Conservation (phyloP, 305 asterid genomes). For the Fraxinus sp. region DNA sequence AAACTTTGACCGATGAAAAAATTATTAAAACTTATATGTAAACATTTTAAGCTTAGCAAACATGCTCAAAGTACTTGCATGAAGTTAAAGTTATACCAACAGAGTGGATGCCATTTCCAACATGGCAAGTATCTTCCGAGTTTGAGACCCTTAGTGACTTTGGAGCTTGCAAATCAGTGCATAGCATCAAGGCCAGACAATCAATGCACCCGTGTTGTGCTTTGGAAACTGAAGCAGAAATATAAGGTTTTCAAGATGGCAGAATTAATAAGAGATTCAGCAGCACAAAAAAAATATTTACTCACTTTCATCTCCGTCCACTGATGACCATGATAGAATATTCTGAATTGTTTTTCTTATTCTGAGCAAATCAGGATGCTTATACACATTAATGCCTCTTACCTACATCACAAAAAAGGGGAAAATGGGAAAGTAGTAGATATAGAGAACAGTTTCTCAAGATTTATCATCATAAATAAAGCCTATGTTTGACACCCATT, state of each 20-base stretch:
- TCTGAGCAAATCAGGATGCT: conserved; percentile 47
- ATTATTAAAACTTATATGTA: not conserved
- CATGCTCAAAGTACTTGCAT: not conserved
- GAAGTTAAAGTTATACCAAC: conserved; percentile 23
- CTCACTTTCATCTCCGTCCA: conserved; percentile 67
- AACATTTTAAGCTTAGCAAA: not conserved
- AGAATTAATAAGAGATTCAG: conserved; percentile 21
- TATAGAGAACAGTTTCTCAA: conserved; percentile 13
- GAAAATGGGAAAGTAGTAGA: not conserved
- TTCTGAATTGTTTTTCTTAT: conserved; percentile 51
- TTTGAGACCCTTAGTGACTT: conserved; percentile 35
- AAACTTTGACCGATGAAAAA: not conserved
- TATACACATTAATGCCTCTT: conserved; percentile 52
- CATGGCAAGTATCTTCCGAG: conserved; percentile 13
- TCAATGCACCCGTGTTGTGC: conserved; percentile 97
- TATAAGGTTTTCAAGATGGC: conserved; percentile 9
- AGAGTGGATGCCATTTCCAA: conserved; percentile 3
- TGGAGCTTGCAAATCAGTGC: conserved; percentile 60
- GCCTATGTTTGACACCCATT: too few species aligned
- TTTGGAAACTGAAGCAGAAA: conserved; percentile 60
- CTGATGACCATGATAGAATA: conserved; percentile 63
- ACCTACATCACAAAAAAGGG: conserved; percentile 42
- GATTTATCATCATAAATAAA: conserved; percentile 16
- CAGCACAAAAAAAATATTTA: conserved; percentile 15
- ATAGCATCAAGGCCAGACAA: conserved; percentile 77